Conservation (phyloP, 1,284 basidiomycete genomes). For the Pseudozyma tsukubaensis region DNA sequence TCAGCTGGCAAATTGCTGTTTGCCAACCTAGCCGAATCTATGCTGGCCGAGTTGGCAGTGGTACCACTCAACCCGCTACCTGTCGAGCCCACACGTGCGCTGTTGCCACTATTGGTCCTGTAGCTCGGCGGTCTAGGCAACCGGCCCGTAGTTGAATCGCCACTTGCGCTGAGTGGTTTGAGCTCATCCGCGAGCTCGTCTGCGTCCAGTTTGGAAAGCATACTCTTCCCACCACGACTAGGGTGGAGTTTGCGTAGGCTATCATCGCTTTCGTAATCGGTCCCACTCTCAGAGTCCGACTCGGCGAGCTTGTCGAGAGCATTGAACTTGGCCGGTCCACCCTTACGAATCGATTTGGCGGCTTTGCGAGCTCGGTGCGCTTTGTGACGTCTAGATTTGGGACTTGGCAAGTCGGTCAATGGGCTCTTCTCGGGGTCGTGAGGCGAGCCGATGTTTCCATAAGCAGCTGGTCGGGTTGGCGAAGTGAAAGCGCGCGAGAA, state of each 20-base stretch:
- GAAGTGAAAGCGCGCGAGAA: constrained; percentile 34
- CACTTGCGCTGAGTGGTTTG: constrained; percentile 22
- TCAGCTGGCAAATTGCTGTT: constrained; percentile 7
- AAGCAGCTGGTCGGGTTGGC: constrained; percentile 36
- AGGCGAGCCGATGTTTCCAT: constrained; percentile 37
- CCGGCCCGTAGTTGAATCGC: constrained; percentile 15
- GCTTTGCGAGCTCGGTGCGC: constrained; percentile 18
- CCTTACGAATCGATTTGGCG: constrained; percentile 8
- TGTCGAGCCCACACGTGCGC: constrained; percentile 5
- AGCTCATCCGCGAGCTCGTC: constrained; percentile 29
- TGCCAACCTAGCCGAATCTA: background rate
- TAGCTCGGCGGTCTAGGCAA: constrained; percentile 45
- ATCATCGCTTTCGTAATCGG: constrained; percentile 52
- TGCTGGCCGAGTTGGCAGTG: constrained; percentile 6
- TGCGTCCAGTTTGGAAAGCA: constrained; percentile 17
- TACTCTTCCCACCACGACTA: constrained; percentile 14
- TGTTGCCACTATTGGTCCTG: constrained; percentile 41
- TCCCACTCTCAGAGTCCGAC: constrained; percentile 34
- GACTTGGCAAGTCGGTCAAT: constrained; percentile 29
- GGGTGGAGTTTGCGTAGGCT: constrained; percentile 19
- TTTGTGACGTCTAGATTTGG: constrained; percentile 5
- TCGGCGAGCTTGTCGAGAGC: constrained; percentile 30
- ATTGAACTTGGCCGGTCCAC: constrained; percentile 54
- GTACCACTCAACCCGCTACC: constrained; percentile 28
- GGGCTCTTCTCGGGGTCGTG: constrained; percentile 33